Evolutionary conservation across 257 asterid species (phyloP).

Genomic region (Penstemon davidsonii): DNA sequence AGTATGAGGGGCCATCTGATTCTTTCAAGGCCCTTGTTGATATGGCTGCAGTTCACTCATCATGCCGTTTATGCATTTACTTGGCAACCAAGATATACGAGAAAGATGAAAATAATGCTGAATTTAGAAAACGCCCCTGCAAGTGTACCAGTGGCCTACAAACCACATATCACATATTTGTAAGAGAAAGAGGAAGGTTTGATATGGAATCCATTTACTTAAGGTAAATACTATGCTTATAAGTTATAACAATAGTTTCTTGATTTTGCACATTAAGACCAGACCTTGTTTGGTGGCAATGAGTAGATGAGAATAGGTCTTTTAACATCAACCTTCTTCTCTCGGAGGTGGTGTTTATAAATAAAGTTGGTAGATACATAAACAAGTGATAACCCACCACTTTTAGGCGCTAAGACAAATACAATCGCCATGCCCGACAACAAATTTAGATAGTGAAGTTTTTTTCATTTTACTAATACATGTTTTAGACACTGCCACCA

Average conservation of each 20-base stretch:
- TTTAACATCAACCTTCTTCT: too few species aligned
- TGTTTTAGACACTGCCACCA: too few species aligned
- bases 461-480: too few species aligned
- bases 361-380: too few species aligned
- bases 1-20: constrained; percentile 89
- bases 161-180: constrained; percentile 71
- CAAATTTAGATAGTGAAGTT: too few species aligned
- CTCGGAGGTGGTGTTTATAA: too few species aligned
- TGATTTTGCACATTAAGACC: neutral
- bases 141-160: constrained; percentile 60
- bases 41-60: constrained; percentile 99
- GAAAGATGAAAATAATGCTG: constrained; percentile 55
- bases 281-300: too few species aligned
- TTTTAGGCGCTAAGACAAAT: too few species aligned
- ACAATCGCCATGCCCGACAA: too few species aligned
- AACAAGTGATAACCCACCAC: too few species aligned
- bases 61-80: constrained; percentile 92
- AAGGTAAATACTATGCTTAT: constrained; percentile 46
- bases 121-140: constrained; percentile 84
- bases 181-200: constrained; percentile 89
- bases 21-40: constrained; percentile 98
- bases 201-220: constrained; percentile 77
- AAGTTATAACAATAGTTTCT: neutral
- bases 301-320: too few species aligned
- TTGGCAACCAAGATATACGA: constrained; percentile 74